Evolutionary conservation across 139 green algal genomes (phyloP).

Genomic region (Eudorina sp.): DNA sequence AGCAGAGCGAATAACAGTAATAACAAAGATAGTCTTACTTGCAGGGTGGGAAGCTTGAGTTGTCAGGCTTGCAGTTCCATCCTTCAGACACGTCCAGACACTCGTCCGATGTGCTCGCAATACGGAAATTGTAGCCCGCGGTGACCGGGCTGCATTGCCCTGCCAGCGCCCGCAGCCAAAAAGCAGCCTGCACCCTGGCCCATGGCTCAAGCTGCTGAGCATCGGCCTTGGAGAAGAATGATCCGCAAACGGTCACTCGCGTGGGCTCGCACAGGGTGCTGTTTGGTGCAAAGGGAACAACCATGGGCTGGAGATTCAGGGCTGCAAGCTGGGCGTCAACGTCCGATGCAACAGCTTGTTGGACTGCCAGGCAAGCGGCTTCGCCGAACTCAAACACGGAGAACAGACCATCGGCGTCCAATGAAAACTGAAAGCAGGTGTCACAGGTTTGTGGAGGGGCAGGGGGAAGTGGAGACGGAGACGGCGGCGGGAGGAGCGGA

Average conservation of each 20-base stretch:
- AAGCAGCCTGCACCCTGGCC: background rate
- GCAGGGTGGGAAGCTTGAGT: background rate
- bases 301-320: background rate
- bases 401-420: background rate
- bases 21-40: too few species aligned
- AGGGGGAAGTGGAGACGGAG: background rate
- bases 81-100: background rate
- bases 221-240: background rate
- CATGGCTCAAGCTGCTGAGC: background rate
- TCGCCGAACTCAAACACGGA: background rate
- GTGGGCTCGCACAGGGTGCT: background rate
- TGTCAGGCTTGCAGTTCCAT: background rate
- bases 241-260: background rate
- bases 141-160: background rate
- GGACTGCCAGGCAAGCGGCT: background rate
- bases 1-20: too few species aligned
- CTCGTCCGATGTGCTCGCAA: background rate
- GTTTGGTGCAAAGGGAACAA: background rate
- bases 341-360: background rate
- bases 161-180: background rate
- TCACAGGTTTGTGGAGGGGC: background rate
- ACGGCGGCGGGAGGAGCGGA: background rate
- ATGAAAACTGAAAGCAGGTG: background rate
- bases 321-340: background rate
- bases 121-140: background rate